Evolutionary conservation across 2,329 filamentous ascomycete genomes (phyloP).

Genomic region (Fusarium zealandicum): DNA sequence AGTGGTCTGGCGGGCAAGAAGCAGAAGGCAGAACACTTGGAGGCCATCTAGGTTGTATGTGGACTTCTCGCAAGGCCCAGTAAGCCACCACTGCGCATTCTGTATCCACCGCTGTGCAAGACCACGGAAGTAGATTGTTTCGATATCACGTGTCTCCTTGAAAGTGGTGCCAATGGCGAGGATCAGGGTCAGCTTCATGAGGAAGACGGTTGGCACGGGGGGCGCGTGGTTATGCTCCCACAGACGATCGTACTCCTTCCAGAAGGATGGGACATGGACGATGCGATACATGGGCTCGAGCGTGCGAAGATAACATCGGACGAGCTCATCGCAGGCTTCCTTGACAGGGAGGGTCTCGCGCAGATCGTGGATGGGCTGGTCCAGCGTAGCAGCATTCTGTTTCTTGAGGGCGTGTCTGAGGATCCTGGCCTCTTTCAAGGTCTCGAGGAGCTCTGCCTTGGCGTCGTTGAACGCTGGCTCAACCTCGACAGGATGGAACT

Average conservation of each 20-base stretch:
- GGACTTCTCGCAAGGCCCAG: slow-evolving; percentile 36
- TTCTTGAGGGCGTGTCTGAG: slow-evolving; percentile 32
- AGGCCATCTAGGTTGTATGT: slow-evolving; percentile 39
- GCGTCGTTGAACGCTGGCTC: slow-evolving; percentile 38
- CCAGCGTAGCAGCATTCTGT: slow-evolving; percentile 20
- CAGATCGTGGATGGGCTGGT: slow-evolving; percentile 32
- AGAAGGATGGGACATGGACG: slow-evolving; percentile 36
- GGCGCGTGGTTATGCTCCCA: slow-evolving; percentile 22
- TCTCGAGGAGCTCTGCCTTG: slow-evolving; percentile 35
- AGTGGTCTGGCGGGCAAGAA: slow-evolving; percentile 37
- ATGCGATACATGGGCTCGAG: slow-evolving; percentile 40
- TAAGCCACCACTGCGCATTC: slow-evolving; percentile 41
- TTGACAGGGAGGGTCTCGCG: slow-evolving; percentile 28
- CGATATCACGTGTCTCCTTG: slow-evolving; percentile 15
- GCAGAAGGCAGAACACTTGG: slow-evolving; percentile 36
- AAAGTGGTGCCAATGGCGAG: slow-evolving; percentile 39
- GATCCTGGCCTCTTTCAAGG: slow-evolving; percentile 29
- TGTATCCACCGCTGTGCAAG: slow-evolving; percentile 39
- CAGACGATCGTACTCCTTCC: slow-evolving; percentile 32
- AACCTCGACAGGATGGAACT: slow-evolving; percentile 37
- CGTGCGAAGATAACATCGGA: slow-evolving; percentile 37
- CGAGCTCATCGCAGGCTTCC: slow-evolving; percentile 30
- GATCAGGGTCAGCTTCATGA: slow-evolving; percentile 34
- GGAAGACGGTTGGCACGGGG: slow-evolving; percentile 20
- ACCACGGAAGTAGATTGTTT: slow-evolving; percentile 19